Conservation (phyloP, 495 filamentous ascomycete genomes). For the Penicillium lividum region DNA sequence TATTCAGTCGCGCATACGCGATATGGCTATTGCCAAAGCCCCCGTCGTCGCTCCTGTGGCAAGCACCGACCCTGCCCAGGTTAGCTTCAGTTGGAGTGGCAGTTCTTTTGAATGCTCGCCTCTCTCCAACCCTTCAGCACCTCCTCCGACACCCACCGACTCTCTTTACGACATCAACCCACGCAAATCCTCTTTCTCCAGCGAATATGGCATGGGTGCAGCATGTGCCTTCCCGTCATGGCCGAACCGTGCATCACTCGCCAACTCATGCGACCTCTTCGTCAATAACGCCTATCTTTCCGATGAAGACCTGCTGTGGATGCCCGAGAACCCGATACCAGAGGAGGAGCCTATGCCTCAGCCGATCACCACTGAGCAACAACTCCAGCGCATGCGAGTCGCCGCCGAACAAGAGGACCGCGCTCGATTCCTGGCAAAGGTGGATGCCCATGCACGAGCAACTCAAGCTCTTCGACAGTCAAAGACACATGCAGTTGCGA, state of each 20-base stretch:
- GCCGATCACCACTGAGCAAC: conserved; percentile 43
- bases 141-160: conserved; percentile 43
- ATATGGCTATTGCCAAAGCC: conserved; percentile 29
- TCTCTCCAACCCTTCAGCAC: conserved; percentile 39
- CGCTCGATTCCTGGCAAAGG: conserved; percentile 45
- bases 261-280: conserved; percentile 34
- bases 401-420: conserved; percentile 45
- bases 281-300: conserved; percentile 49
- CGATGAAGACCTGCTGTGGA: conserved; percentile 53
- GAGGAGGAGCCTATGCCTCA: conserved; percentile 12
- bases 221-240: conserved; percentile 57
- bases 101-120: conserved; percentile 38
- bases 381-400: conserved; percentile 42
- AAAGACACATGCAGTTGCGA: conserved; percentile 27
- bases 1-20: conserved; percentile 29
- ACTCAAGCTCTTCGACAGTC: conserved; percentile 43
- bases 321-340: conserved; percentile 32
- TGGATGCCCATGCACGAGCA: conserved; percentile 48
- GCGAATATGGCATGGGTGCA: conserved; percentile 40
- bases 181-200: conserved; percentile 50
- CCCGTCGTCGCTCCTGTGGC: conserved; percentile 24
- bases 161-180: conserved; percentile 46
- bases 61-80: conserved; percentile 33
- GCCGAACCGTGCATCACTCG: conserved; percentile 51
- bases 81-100: conserved; percentile 44